phyloP scores from a whole-genome alignment of 2,329 filamentous ascomycete genomes.

The Aspergillus nomiae region DNA sequence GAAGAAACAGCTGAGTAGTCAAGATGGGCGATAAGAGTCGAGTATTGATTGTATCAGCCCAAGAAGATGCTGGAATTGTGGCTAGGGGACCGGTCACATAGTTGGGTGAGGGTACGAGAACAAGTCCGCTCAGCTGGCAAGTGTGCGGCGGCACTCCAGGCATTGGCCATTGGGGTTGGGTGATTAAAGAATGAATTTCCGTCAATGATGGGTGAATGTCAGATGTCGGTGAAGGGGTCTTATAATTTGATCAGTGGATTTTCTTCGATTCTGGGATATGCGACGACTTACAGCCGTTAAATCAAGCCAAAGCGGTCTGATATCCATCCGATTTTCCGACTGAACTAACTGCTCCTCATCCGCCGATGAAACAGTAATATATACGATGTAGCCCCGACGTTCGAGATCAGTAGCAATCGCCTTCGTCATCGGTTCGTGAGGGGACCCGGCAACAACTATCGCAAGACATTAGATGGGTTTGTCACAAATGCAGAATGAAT shows the following conservation, averaged over 20 bases:
- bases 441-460: constrained; percentile 82
- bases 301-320: constrained; percentile 79
- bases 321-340: constrained; percentile 74
- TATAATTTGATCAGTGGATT: constrained; percentile 10
- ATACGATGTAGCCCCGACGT: constrained; percentile 88
- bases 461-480: constrained; percentile 13
- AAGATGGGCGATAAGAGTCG: constrained; percentile 88
- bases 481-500: constrained; percentile 11
- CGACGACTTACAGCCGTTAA: constrained; percentile 56
- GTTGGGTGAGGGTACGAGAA: constrained; percentile 77
- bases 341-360: constrained; percentile 83
- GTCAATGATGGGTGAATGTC: constrained; percentile 65
- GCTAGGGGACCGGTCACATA: constrained; percentile 84
- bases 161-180: constrained; percentile 73
- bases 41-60: constrained; percentile 89
- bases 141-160: constrained; percentile 74
- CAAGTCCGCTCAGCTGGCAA: constrained; percentile 74
- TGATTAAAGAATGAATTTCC: constrained; percentile 72
- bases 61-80: constrained; percentile 78
- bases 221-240: constrained; percentile 63
- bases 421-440: constrained; percentile 78
- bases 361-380: constrained; percentile 79
- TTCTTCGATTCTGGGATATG: background rate
- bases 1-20: constrained; percentile 86
- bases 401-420: constrained; percentile 85